These are phyloP conservation scores for Arbutus unedo DNA, from an alignment of 148 eudicot species.

Conservation along the genomic window DNA sequence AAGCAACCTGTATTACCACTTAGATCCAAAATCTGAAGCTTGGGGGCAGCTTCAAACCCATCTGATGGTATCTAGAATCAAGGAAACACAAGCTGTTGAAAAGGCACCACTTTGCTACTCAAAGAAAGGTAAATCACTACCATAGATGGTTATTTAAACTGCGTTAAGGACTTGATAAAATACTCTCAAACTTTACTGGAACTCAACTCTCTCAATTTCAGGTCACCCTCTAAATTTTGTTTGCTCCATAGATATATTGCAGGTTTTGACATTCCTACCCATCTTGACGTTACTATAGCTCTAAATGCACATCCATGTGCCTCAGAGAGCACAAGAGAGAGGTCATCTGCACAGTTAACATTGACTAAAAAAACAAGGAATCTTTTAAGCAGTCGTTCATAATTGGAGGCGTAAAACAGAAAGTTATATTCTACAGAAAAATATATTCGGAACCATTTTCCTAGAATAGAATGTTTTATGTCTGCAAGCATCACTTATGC, in stretches of 20 bases:
- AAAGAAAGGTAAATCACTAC: neutral
- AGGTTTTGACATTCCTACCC: neutral
- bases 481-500: neutral
- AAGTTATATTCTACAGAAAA: neutral
- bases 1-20: slow-evolving; percentile 74
- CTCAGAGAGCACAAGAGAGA: neutral
- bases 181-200: neutral
- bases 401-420: neutral
- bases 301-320: neutral
- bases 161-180: neutral
- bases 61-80: slow-evolving; percentile 59
- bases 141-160: neutral
- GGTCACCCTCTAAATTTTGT: neutral
- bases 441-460: neutral
- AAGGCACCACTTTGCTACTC: neutral
- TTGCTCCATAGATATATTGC: neutral
- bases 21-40: slow-evolving; percentile 78
- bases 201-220: neutral
- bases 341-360: neutral
- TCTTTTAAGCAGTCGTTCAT: neutral
- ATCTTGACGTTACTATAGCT: slow-evolving; percentile 3
- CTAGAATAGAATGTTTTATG: neutral
- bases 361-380: neutral
- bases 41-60: slow-evolving; percentile 63
- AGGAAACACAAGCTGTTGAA: slow-evolving; percentile 7